phyloP scores from a whole-genome alignment of 129 eudicot genomes.

The Helichrysum umbraculigerum region DNA sequence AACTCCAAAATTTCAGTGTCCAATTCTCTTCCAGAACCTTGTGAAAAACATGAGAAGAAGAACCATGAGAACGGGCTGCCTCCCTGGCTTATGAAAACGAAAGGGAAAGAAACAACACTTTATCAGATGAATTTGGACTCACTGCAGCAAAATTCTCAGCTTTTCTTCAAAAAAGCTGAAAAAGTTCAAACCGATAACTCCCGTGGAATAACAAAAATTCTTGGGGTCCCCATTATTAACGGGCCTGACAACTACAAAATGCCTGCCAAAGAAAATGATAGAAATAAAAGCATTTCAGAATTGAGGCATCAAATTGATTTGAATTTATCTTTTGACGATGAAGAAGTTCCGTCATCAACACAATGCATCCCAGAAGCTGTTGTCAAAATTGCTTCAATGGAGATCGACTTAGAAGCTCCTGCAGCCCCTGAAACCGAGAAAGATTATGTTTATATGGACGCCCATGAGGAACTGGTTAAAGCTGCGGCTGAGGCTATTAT shows the following conservation, averaged over 20 bases:
- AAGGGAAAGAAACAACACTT: conserved; percentile 34
- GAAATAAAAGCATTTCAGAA: conserved; percentile 31
- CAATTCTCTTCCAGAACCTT: neutral
- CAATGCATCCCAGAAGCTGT: conserved; percentile 45
- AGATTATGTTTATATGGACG: conserved; percentile 22
- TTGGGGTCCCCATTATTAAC: conserved; percentile 37
- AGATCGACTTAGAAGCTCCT: conserved; percentile 67
- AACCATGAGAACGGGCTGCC: conserved; percentile 37
- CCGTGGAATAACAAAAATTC: conserved; percentile 27
- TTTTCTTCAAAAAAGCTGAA: conserved; percentile 52
- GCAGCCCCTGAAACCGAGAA: conserved; percentile 45
- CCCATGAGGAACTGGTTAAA: conserved; percentile 41
- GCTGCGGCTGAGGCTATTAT: conserved; percentile 73
- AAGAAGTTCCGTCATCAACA: conserved; percentile 40
- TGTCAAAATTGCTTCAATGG: conserved; percentile 54
- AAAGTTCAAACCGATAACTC: conserved; percentile 18
- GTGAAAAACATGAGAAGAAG: conserved; percentile 24
- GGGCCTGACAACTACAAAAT: conserved; percentile 27
- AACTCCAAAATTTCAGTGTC: conserved; percentile 13
- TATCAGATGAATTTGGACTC: conserved; percentile 67
- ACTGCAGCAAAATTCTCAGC: conserved; percentile 58
- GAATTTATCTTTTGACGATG: conserved; percentile 54
- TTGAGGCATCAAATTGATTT: conserved; percentile 55
- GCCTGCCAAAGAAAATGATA: conserved; percentile 24
- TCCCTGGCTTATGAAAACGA: conserved; percentile 41